Conservation (phyloP, 768 basidiomycete genomes). For the Mycena pura region DNA sequence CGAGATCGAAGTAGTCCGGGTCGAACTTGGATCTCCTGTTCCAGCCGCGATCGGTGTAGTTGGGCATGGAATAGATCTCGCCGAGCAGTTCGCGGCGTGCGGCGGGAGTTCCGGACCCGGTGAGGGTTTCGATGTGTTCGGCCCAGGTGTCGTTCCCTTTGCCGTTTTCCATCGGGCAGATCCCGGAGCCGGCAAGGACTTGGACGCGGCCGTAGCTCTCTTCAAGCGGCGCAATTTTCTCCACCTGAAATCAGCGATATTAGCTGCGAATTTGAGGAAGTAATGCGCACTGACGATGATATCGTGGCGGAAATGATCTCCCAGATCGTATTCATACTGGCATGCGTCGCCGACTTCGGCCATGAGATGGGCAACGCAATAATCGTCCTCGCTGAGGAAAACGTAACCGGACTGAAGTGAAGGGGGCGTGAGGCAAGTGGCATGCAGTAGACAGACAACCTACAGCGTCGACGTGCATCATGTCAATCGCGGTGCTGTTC, state of each 20-base stretch:
- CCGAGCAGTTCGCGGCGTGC: conserved; percentile 26
- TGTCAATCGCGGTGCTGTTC: conserved; percentile 17
- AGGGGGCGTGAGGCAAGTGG: conserved; percentile 5
- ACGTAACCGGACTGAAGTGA: conserved; percentile 30
- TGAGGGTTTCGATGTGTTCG: conserved; percentile 5
- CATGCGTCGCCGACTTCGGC: conserved; percentile 29
- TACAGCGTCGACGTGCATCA: conserved; percentile 21
- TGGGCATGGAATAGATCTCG: conserved; percentile 25
- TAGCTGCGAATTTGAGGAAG: conserved; percentile 1
- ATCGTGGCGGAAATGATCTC: conserved; percentile 33
- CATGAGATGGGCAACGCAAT: conserved; percentile 32
- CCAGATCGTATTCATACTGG: conserved; percentile 33
- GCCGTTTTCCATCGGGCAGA: conserved; percentile 21
- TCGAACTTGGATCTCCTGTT: conserved; percentile 22
- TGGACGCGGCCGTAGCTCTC: conserved; percentile 14
- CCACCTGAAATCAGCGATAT: conserved; percentile 22
- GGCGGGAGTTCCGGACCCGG: conserved; percentile 4
- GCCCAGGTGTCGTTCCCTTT: conserved; percentile 11
- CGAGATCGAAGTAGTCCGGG: conserved; percentile 30
- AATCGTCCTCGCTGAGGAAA: conserved; percentile 32
- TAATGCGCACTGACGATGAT: conserved; percentile 25
- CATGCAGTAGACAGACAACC: conserved; percentile 1
- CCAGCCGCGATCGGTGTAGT: conserved; percentile 31
- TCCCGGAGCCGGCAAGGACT: conserved; percentile 16
- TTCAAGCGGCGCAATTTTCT: conserved; percentile 13